Evolutionary conservation across 805 yeast species (phyloP).

Genomic region (Pichia rugopelliculosa): DNA sequence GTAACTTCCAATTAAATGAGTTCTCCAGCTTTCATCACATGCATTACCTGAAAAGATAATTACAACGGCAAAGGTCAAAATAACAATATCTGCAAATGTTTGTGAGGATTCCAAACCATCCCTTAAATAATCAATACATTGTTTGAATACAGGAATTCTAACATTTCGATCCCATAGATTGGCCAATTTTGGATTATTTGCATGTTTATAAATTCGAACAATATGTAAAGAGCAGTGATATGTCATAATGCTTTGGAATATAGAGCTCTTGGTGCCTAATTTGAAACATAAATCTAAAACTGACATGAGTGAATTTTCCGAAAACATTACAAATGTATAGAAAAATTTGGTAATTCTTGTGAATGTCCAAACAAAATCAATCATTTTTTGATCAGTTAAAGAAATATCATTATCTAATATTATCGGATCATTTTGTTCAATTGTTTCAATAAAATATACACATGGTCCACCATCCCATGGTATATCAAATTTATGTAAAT

Average conservation of each 20-base stretch:
- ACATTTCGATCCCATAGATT: constrained; percentile 9
- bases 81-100: constrained; percentile 3
- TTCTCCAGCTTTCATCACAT: constrained; percentile 10
- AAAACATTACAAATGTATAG: constrained; percentile 7
- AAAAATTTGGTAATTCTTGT: constrained; percentile 6
- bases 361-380: constrained; percentile 14
- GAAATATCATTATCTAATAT: background rate
- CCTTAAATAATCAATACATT: constrained; percentile 8
- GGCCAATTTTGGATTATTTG: background rate
- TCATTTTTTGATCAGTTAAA: constrained; percentile 3
- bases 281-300: constrained; percentile 3
- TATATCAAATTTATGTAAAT: constrained; percentile 3
- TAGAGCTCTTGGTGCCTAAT: constrained; percentile 7
- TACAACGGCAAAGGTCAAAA: constrained; percentile 8
- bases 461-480: constrained; percentile 6
- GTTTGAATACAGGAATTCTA: constrained; percentile 7
- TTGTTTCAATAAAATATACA: constrained; percentile 2
- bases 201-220: constrained; percentile 5
- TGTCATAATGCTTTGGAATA: constrained; percentile 10
- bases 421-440: constrained; percentile 9
- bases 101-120: constrained; percentile 3
- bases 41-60: constrained; percentile 11
- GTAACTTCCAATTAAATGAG: constrained; percentile 10
- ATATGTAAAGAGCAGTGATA: constrained; percentile 11
- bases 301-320: constrained; percentile 3